These are phyloP conservation scores for Stromatinia cepivora DNA, from an alignment of 2,329 filamentous ascomycete genomes.

Conservation along the genomic window DNA sequence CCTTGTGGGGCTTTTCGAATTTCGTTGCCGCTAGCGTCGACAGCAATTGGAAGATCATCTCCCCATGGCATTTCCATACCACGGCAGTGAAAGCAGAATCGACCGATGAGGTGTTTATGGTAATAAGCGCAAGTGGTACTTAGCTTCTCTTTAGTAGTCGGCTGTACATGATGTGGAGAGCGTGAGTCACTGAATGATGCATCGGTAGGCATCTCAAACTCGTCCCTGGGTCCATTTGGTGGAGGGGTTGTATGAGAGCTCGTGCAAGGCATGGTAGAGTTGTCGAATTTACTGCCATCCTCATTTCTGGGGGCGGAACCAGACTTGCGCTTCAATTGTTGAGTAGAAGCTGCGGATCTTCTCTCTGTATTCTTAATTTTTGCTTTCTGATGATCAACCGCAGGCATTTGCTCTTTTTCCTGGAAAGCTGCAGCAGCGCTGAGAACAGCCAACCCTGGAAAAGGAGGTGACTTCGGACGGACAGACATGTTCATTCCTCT, in stretches of 20 bases:
- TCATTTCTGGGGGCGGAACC: fast-evolving
- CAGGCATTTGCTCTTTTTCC: neutral
- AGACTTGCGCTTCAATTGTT: neutral
- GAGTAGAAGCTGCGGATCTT: neutral
- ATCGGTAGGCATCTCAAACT: neutral
- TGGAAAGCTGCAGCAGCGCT: neutral
- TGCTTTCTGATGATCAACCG: neutral
- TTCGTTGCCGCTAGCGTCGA: neutral
- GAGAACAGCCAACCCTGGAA: neutral
- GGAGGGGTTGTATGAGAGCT: neutral
- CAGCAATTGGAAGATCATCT: neutral
- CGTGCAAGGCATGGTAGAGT: fast-evolving
- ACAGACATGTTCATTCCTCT: neutral
- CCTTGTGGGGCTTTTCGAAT: neutral
- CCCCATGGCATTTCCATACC: conserved; percentile 11
- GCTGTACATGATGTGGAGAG: neutral
- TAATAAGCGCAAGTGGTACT: neutral
- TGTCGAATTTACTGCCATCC: neutral
- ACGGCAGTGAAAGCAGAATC: conserved; percentile 16
- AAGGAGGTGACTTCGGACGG: neutral
- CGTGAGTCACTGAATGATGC: neutral
- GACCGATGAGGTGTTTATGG: neutral
- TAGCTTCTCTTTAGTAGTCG: too few species aligned
- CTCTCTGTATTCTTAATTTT: too few species aligned
- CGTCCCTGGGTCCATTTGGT: neutral